phyloP scores from a whole-genome alignment of 345 rosid genomes.

The Erysimum cheiranthoides region DNA sequence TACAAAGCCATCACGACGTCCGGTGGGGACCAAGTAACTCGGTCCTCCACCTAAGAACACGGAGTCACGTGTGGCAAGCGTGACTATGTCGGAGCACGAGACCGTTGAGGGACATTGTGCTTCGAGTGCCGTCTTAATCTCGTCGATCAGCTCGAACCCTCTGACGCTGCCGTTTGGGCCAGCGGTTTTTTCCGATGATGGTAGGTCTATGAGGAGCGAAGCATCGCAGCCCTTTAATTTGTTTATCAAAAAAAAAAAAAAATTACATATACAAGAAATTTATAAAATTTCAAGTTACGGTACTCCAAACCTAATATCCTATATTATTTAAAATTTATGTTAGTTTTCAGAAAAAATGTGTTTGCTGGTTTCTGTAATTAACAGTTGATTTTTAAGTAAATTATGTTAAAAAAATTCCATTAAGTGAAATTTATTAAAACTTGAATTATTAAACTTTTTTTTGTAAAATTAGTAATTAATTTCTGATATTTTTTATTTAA shows the following conservation, averaged over 20 bases:
- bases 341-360: not conserved
- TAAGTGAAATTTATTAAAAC: not conserved
- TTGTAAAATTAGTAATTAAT: too few species aligned
- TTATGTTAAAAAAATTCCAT: not conserved
- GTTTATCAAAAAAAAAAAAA: too few species aligned
- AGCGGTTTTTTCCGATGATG: slow-evolving; percentile 33
- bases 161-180: slow-evolving; percentile 38
- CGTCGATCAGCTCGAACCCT: slow-evolving; percentile 45
- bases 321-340: not conserved
- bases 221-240: slow-evolving; percentile 44
- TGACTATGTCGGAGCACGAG: slow-evolving; percentile 49
- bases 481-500: too few species aligned
- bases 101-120: slow-evolving; percentile 42
- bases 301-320: too few species aligned
- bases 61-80: slow-evolving; percentile 70
- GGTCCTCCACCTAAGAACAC: slow-evolving; percentile 65
- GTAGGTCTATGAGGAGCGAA: slow-evolving; percentile 40
- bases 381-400: not conserved
- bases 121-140: slow-evolving; percentile 43
- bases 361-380: not conserved
- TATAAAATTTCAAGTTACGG: too few species aligned
- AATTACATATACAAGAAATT: too few species aligned
- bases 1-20: slow-evolving; percentile 69
- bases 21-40: slow-evolving; percentile 54
- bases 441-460: not conserved